phyloP scores from a whole-genome alignment of 139 green algal genomes.

The Chlorella sorokiniana region DNA sequence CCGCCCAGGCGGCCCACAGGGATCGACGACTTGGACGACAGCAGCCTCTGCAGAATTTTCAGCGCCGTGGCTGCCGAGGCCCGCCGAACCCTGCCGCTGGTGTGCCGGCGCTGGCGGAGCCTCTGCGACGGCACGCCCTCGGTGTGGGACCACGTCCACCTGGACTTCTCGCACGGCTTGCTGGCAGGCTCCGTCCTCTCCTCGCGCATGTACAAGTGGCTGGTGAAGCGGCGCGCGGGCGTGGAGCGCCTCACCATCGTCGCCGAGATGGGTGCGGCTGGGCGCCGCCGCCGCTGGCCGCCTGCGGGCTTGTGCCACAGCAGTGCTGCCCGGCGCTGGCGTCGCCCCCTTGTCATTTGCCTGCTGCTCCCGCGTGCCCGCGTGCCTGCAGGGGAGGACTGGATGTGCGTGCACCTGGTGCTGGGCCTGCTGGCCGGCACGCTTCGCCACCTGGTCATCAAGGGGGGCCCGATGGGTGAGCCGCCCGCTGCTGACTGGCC shows the following conservation, averaged over 20 bases:
- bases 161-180: neutral
- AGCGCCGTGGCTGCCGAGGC: neutral
- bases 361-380: neutral
- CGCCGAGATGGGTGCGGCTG: neutral
- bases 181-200: no score
- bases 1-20: no score
- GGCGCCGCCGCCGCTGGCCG: neutral
- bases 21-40: neutral
- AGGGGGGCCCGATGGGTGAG: neutral
- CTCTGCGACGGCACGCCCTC: neutral
- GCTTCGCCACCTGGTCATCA: neutral
- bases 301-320: no score
- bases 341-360: neutral
- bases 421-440: conserved; percentile 3
- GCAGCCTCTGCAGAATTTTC: neutral
- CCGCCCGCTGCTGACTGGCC: neutral
- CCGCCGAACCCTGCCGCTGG: neutral
- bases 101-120: conserved; percentile 8
- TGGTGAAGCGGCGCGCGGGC: neutral
- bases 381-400: conserved; percentile 10
- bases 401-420: neutral
- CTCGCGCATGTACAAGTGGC: neutral
- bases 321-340: neutral
- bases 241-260: neutral
- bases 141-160: neutral